Percentiles rank a stretch among this genome's conserved stretches.
Conservation (phyloP, 306 rosid species). For the Spatholobus suberectus region DNA sequence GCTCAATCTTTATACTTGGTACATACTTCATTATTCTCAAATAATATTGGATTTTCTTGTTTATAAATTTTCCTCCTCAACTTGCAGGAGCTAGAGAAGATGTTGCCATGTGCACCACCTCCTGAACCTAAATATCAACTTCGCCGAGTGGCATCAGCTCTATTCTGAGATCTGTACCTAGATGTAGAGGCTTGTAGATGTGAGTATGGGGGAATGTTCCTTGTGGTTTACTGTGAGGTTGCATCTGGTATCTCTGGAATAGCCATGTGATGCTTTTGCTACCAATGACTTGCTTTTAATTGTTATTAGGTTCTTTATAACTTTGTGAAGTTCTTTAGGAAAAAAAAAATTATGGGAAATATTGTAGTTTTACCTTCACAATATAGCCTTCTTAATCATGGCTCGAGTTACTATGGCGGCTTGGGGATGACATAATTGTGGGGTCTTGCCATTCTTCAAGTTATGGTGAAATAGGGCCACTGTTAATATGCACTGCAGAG, state of each 20-base stretch:
- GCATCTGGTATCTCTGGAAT: constrained; percentile 33
- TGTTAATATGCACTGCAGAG: neutral
- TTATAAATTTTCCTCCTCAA: neutral
- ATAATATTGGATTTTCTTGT: neutral
- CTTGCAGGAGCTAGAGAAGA: constrained; percentile 83
- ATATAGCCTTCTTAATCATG: constrained; percentile 24
- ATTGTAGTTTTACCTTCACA: constrained; percentile 47
- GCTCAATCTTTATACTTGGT: neutral
- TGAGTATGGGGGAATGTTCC: constrained; percentile 31
- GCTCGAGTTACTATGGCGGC: neutral
- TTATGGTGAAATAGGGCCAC: neutral
- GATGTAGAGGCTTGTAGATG: constrained; percentile 48
- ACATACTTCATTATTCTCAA: too few species aligned
- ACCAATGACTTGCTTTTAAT: constrained; percentile 40
- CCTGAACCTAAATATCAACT: constrained; percentile 94
- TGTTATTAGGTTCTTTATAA: constrained; percentile 29
- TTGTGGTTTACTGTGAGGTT: constrained; percentile 33
- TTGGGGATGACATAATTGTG: neutral
- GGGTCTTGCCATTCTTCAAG: neutral
- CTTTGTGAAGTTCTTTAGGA: constrained; percentile 23
- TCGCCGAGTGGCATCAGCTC: constrained; percentile 83
- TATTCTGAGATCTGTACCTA: constrained; percentile 61
- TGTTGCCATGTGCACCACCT: constrained; percentile 69
- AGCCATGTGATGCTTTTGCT: constrained; percentile 44
- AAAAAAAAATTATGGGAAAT: constrained; percentile 29